Evolutionary conservation across 2,329 filamentous ascomycete genomes (phyloP).

Genomic region (Fusarium siculi): DNA sequence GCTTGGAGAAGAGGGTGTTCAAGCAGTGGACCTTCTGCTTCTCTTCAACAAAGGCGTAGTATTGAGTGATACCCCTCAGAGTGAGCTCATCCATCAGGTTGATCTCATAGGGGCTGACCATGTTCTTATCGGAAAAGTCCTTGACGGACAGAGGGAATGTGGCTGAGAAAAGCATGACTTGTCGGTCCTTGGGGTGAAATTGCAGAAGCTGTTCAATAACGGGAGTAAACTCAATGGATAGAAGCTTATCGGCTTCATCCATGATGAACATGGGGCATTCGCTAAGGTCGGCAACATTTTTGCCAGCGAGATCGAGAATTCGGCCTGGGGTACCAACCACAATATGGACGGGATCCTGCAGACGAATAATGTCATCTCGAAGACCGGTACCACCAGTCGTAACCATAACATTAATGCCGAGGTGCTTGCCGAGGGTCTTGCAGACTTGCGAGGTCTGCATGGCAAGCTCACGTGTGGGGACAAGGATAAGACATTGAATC

Average conservation of each 20-base stretch:
- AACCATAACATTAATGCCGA: constrained; percentile 99
- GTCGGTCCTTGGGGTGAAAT: constrained; percentile 96
- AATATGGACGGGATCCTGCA: constrained; percentile 95
- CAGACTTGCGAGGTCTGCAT: constrained; percentile 99
- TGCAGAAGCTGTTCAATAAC: constrained; percentile 96
- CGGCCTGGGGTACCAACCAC: constrained; percentile 96
- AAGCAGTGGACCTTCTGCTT: constrained; percentile 99
- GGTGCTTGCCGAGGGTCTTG: constrained; percentile 97
- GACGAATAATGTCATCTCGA: constrained; percentile 94
- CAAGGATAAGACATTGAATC: constrained; percentile 94
- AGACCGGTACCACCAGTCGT: constrained; percentile 95
- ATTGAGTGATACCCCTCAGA: constrained; percentile 96
- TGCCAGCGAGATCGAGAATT: constrained; percentile 95
- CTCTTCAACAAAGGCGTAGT: constrained; percentile 99
- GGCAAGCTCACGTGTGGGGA: constrained; percentile 95
- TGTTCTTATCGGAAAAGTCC: constrained; percentile 98
- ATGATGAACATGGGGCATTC: constrained; percentile 99
- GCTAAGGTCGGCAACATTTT: constrained; percentile 94
- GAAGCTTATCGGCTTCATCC: constrained; percentile 98
- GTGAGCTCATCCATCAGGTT: constrained; percentile 99
- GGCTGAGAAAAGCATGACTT: constrained; percentile 99
- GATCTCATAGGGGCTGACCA: constrained; percentile 96
- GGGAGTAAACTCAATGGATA: constrained; percentile 96
- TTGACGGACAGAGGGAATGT: constrained; percentile 98
- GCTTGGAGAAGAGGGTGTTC: constrained; percentile 98